Conservation (phyloP, 208 protist genomes). For the Zelonia costaricensis region DNA sequence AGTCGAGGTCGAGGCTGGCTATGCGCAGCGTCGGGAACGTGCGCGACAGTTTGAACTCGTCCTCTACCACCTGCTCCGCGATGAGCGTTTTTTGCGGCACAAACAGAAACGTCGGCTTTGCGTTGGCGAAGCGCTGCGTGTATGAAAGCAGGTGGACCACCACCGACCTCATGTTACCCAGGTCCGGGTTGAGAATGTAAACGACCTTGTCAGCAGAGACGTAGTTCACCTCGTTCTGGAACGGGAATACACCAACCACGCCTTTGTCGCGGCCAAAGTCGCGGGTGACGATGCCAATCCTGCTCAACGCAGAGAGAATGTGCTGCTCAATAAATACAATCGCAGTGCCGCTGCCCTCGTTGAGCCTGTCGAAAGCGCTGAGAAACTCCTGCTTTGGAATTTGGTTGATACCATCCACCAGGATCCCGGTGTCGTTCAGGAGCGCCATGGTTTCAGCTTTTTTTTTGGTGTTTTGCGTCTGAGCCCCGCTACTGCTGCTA, state of each 20-base stretch:
- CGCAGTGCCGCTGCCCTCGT: slow-evolving; percentile 24
- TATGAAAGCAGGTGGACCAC: slow-evolving; percentile 60
- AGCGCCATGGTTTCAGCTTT: slow-evolving; percentile 11
- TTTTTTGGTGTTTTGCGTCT: no score
- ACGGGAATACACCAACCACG: slow-evolving; percentile 40
- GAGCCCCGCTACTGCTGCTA: no score
- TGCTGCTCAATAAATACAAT: slow-evolving; percentile 48
- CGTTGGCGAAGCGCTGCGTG: slow-evolving; percentile 49
- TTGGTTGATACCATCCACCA: slow-evolving; percentile 23
- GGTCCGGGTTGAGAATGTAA: slow-evolving; percentile 44
- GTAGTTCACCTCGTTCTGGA: slow-evolving; percentile 44
- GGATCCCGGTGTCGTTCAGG: not conserved
- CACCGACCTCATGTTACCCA: slow-evolving; percentile 43
- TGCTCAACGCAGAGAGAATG: slow-evolving; percentile 32
- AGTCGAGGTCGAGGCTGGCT: slow-evolving; percentile 74
- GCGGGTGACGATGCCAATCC: slow-evolving; percentile 19
- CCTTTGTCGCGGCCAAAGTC: slow-evolving; percentile 30
- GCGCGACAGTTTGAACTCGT: slow-evolving; percentile 68
- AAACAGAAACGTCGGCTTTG: slow-evolving; percentile 54
- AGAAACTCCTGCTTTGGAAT: slow-evolving; percentile 38
- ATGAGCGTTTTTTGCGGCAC: slow-evolving; percentile 78
- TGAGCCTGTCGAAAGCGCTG: slow-evolving; percentile 4
- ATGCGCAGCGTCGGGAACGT: slow-evolving; percentile 57
- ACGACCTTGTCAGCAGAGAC: slow-evolving; percentile 45
- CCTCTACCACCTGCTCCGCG: slow-evolving; percentile 66